Conservation (phyloP, 805 yeast genomes). For the Saccharomycopsis lassenensis region DNA sequence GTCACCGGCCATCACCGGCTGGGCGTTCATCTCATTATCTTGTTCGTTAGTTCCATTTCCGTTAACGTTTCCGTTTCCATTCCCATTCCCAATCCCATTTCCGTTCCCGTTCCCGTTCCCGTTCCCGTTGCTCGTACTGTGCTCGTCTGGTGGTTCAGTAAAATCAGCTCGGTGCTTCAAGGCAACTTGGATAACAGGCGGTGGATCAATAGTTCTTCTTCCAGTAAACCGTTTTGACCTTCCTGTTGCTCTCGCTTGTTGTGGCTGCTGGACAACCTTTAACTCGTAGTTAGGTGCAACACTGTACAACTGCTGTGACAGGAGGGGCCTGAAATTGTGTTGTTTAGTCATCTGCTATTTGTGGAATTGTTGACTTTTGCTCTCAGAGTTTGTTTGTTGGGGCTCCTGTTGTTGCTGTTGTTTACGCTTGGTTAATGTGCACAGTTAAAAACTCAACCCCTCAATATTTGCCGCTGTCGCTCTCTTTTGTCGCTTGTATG, state of each 20-base stretch:
- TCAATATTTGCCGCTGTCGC: no score
- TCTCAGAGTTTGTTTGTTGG: no score
- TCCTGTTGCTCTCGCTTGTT: conserved; percentile 19
- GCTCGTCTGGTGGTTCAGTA: not conserved
- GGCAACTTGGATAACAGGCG: conserved; percentile 19
- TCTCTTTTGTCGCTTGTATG: no score
- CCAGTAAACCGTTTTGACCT: conserved; percentile 18
- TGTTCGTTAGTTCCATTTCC: not conserved
- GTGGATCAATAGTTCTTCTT: conserved; percentile 19
- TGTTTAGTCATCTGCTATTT: no score
- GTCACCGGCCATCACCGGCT: no score
- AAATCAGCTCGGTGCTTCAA: no score
- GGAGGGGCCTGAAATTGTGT: no score
- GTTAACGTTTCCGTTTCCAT: not conserved
- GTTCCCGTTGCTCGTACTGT: not conserved
- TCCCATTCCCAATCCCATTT: no score
- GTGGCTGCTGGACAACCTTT: conserved; percentile 18
- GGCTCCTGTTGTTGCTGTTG: no score
- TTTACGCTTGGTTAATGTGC: no score
- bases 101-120: not conserved
- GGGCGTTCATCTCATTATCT: not conserved
- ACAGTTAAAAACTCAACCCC: no score
- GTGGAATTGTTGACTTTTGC: no score
- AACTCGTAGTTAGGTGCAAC: conserved; percentile 12
- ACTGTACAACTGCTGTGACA: conserved; percentile 1